Evolutionary conservation across 225 moss, liverwort and hornwort genomes (phyloP), one percentile per base, ranked within the genome.

Genomic region (Straminergon stramineum): DNA sequence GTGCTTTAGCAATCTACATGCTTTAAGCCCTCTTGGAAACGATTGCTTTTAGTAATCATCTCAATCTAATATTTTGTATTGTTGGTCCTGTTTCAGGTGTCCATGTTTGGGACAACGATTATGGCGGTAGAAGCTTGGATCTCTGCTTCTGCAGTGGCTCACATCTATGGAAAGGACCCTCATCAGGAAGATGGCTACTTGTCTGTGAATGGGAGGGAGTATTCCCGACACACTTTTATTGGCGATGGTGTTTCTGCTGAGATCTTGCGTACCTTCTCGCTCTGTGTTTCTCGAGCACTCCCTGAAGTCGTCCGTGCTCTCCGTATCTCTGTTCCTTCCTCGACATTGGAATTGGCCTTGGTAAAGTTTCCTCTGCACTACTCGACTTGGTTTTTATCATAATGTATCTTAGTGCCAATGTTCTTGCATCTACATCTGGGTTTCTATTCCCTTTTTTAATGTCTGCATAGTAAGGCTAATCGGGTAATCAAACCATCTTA

Each of bases 41-140:
- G 62, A 67, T 41, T 89, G 26, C 71, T 82, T 12, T 81, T 81
- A 39, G 41, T 34, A 10, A 82, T 51, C 22, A 43, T 82, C 61
- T 82, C 82, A 82, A 85, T 77, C 41, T 70, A 71, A 62, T 66
- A n/a, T 81, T 68, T 60, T 39, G 30, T 52, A 57, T 84, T 39
- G 16, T 68, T 82, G 64, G 55, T 88, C 63, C 62, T 85, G 20
- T 90, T 86, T 83, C 90, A 98, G 97, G 93, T 99, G 56, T 99
- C 97, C 39, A 89, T 88, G 92, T 99, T 99, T 91, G 99, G 96
- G 85, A 95, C 93, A 87, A 92, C 91, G 32, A 93, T 95, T 88
- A 95, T 94, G 95, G 96, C 97, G 8, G 73, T 99, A 79, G 99
- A 99, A 81, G 82, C 92, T 88, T 99, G 99, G 99, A 96, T 97